Base-by-base conservation (phyloP, 306 rosid genomes). In the Vicia faba region DNA sequence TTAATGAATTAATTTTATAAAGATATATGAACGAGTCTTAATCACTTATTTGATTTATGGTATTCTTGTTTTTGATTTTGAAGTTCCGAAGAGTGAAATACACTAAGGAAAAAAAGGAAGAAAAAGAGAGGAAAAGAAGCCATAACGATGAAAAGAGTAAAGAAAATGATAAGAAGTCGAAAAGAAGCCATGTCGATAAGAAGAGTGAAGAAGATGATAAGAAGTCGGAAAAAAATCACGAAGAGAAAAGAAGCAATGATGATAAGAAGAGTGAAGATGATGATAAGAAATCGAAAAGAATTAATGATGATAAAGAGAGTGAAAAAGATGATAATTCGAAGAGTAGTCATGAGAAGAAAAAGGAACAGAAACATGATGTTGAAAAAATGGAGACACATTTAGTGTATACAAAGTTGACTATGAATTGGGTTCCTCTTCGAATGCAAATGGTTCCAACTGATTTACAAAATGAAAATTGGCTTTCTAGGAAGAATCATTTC, bases 371-470 rank as follows among this genome's bases (percentile, higher is more conserved):
- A 20, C 23, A 1, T 20, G 23, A 20, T 20, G 23, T 20, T 60
- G 28, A 35, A 19, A 59, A 23, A 16, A 2, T 69, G 64, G 51
- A 14, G 51, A 45, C 18, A 15, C 10, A 2, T 31, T 23, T 16
- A 23, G 33, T 68, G 45, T 75, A 68, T 60, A 75, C 15, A 29
- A 43, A 19, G 2, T 51, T 75, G 36, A 29, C 54, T 49, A 50
- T 29, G 40, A 51, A 68, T 61, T 61, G 80, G 80, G 50, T 50
- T 4, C 75, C 64, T 45, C 75, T 12, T 50, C 41, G 65, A 1
- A 9, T 75, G 46, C 31, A 40, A 51, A 50, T 41, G 33, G 29
- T 28, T 26, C 50, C 13, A 70, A 14, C 46, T 57, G 41, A 75
- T 8, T 39, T 9, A 16, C 23, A 20, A 20, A 48, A 75, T 66